phyloP scores from a whole-genome alignment of 2,329 filamentous ascomycete species.

The Zalaria obscura region DNA sequence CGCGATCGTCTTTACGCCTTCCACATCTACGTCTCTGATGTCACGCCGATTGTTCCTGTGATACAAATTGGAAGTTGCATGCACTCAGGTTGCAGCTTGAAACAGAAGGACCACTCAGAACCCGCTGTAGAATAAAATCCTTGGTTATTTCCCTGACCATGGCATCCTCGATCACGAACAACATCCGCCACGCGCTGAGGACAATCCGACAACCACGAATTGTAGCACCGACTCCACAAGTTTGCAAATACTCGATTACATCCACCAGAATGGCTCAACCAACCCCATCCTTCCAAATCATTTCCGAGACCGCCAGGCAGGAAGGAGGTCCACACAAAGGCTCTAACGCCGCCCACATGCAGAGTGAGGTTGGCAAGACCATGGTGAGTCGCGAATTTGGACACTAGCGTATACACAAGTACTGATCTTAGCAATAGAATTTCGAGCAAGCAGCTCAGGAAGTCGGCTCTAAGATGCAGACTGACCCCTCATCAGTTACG shows the following conservation, averaged over 20 bases:
- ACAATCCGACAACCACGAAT: no score
- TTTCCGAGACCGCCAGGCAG: slow-evolving; percentile 17
- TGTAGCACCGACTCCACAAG: neutral
- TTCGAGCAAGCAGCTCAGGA: slow-evolving; percentile 16
- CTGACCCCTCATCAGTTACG: slow-evolving; percentile 18
- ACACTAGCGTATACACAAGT: neutral
- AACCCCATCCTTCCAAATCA: slow-evolving; percentile 10
- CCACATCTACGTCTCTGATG: no score
- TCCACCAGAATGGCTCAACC: slow-evolving; percentile 1
- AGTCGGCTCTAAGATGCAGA: slow-evolving; percentile 15
- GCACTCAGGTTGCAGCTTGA: no score
- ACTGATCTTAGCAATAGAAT: slow-evolving; percentile 6
- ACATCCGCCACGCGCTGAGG: no score
- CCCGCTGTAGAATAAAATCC: no score
- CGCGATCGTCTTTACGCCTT: no score
- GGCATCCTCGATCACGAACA: no score
- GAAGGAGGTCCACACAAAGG: slow-evolving; percentile 18
- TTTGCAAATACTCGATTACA: neutral
- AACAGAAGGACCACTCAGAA: no score
- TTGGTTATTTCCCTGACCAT: no score
- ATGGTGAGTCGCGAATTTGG: slow-evolving; percentile 1
- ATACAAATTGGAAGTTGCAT: no score
- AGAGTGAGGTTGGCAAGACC: slow-evolving; percentile 15
- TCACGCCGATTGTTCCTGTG: no score
- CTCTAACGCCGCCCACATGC: slow-evolving; percentile 18